Conservation (phyloP, 2,329 filamentous ascomycete species). For the Monilinia vaccinii-corymbosi region DNA sequence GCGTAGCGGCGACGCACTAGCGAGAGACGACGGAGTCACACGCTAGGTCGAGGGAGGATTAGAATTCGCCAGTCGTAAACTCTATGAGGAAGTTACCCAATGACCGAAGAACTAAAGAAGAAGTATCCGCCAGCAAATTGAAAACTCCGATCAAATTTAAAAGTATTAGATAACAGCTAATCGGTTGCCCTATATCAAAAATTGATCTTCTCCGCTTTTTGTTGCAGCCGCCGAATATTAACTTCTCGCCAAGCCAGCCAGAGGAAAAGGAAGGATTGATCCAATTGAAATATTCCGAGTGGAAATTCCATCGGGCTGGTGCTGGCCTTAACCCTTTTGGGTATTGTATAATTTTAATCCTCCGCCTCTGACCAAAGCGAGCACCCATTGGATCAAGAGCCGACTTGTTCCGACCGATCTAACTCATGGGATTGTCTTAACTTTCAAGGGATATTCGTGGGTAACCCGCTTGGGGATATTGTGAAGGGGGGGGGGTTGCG, state of each 20-base stretch:
- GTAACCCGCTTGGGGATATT: background rate
- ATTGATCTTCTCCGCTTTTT: background rate
- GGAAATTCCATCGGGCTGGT: background rate
- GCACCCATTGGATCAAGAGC: background rate
- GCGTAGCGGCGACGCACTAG: no score
- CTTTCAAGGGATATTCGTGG: background rate
- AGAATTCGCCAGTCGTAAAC: background rate
- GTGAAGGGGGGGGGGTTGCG: conserved; percentile 7
- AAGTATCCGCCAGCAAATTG: background rate
- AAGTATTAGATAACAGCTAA: background rate
- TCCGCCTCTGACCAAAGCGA: background rate
- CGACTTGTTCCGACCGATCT: background rate
- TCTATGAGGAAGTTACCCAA: background rate
- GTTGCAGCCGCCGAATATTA: background rate
- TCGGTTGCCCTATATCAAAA: background rate
- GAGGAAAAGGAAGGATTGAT: background rate
- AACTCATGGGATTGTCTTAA: background rate
- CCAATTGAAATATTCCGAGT: background rate
- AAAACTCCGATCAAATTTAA: background rate
- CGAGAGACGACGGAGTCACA: background rate
- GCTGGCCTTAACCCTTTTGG: background rate
- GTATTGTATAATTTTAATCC: background rate
- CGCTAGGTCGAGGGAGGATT: no score
- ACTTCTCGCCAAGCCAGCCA: background rate
- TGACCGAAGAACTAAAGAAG: background rate